A percentile compares a stretch with the other conserved stretches of the same genome.
Evolutionary conservation across 1,139 yeast species (phyloP).

Genomic region (Nadsonia commutata): DNA sequence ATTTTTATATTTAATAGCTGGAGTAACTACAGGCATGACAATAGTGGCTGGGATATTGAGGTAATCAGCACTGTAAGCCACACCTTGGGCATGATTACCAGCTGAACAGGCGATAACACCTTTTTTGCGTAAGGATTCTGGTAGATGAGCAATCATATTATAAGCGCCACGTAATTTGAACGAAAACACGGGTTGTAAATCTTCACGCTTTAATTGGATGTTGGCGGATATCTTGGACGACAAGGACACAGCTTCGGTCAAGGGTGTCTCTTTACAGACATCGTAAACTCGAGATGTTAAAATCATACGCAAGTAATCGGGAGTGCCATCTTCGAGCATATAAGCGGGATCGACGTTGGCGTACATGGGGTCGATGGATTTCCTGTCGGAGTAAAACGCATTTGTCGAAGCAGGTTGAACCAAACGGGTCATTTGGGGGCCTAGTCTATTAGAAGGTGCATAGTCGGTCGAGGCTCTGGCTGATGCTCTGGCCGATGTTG

Average conservation of each 20-base stretch:
- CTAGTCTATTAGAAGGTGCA: no score
- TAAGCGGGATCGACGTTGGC: background rate
- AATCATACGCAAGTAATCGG: slow-evolving; percentile 86
- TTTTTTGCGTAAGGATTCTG: slow-evolving; percentile 48
- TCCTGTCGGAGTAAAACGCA: background rate
- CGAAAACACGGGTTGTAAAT: slow-evolving; percentile 83
- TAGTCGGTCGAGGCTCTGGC: no score
- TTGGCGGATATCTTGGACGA: slow-evolving; percentile 61
- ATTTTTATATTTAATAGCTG: slow-evolving; percentile 81
- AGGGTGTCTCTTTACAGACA: slow-evolving; percentile 81
- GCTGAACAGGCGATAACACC: slow-evolving; percentile 98
- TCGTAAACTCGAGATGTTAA: slow-evolving; percentile 89
- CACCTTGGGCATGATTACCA: slow-evolving; percentile 99
- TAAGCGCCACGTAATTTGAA: slow-evolving; percentile 96
- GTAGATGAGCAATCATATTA: slow-evolving; percentile 84
- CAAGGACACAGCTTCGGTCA: slow-evolving; percentile 60
- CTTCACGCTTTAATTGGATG: slow-evolving; percentile 77
- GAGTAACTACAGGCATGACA: slow-evolving; percentile 96
- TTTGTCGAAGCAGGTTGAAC: no score
- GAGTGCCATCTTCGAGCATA: slow-evolving; percentile 19
- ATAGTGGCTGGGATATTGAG: slow-evolving; percentile 86
- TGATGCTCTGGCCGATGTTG: no score
- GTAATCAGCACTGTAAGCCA: slow-evolving; percentile 77
- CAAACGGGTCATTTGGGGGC: no score
- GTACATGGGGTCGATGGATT: background rate